Conservation (phyloP, 345 rosid species). For the Pseudoturritis turrita region DNA sequence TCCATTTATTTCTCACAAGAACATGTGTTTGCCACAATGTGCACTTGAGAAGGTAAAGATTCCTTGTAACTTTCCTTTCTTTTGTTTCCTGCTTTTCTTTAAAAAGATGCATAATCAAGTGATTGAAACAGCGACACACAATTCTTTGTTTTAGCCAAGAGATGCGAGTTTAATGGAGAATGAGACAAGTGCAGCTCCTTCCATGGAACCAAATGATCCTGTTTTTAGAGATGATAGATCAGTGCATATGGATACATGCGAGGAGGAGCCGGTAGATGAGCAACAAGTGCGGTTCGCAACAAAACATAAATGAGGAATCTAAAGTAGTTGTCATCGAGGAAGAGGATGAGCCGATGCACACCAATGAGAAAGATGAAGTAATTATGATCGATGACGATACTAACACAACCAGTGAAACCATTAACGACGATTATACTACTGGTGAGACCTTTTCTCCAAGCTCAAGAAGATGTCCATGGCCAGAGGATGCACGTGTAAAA, state of each 20-base stretch:
- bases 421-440: not conserved
- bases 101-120: not conserved
- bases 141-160: constrained; percentile 11
- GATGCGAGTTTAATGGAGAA: constrained; percentile 14
- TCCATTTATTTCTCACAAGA: constrained; percentile 34
- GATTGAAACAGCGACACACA: not conserved
- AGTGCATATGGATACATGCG: constrained; percentile 4
- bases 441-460: constrained; percentile 12
- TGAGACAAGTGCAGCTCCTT: constrained; percentile 9
- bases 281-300: constrained; percentile 8
- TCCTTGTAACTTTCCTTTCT: not conserved
- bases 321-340: constrained; percentile 5
- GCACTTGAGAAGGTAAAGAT: constrained; percentile 29
- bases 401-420: not conserved
- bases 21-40: constrained; percentile 17
- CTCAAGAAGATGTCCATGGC: not conserved
- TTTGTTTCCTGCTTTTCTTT: not conserved
- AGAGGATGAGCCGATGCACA: constrained; percentile 16
- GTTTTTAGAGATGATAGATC: constrained; percentile 11
- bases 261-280: constrained; percentile 12
- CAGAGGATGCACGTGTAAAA: constrained; percentile 1
- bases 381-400: constrained; percentile 3
- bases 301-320: not conserved
- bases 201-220: not conserved
- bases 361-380: not conserved